Evolutionary conservation across 495 filamentous ascomycete species (phyloP).

Genomic region (Hyaloscypha finlandica): DNA sequence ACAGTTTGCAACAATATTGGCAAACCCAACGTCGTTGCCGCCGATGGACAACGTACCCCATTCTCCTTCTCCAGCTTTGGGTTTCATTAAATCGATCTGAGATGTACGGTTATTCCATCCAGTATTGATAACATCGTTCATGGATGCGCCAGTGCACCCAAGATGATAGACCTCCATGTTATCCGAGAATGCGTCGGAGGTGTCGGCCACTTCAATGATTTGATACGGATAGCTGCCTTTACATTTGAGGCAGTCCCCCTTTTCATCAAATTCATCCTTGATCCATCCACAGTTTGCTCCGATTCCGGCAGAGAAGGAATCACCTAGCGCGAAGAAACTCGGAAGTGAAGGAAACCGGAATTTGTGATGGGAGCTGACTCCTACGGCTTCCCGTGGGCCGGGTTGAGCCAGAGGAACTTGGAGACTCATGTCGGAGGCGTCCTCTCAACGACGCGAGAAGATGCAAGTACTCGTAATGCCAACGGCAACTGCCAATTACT

Average conservation of each 20-base stretch:
- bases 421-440: background rate
- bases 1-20: constrained; percentile 48
- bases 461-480: background rate
- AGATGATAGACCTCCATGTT: constrained; percentile 17
- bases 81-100: constrained; percentile 43
- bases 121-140: constrained; percentile 12
- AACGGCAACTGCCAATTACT: no score
- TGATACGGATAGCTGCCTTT: constrained; percentile 40
- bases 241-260: constrained; percentile 39
- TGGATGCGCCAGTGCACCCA: constrained; percentile 21
- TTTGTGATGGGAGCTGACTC: background rate
- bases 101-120: constrained; percentile 18
- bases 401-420: background rate
- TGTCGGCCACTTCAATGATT: constrained; percentile 31
- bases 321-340: constrained; percentile 45
- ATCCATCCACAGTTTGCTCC: constrained; percentile 42
- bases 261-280: constrained; percentile 35
- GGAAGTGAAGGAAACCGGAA: constrained; percentile 13
- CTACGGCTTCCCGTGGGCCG: background rate
- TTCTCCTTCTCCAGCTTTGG: constrained; percentile 25
- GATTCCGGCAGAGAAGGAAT: constrained; percentile 52
- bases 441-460: constrained; percentile 1
- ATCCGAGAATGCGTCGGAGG: background rate
- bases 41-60: constrained; percentile 47
- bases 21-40: constrained; percentile 54